Conservation (phyloP, 257 asterid genomes). For the Datura wrightii region DNA sequence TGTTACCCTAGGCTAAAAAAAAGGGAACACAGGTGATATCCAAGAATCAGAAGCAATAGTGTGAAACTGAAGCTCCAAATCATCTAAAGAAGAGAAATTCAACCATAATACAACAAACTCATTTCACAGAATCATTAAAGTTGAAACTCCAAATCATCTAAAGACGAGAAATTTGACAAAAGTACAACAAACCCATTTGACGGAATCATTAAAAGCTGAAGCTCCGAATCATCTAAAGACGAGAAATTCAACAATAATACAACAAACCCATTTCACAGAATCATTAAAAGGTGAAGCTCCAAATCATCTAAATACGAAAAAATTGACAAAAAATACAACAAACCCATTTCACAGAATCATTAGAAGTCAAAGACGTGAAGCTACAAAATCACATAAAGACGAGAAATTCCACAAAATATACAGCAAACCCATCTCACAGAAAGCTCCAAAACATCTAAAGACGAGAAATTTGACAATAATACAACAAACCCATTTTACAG, state of each 20-base stretch:
- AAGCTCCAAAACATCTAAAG: too few species aligned
- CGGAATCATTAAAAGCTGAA: background rate
- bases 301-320: background rate
- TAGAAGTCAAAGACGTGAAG: background rate
- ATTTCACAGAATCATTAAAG: background rate
- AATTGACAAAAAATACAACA: background rate
- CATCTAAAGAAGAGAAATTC: background rate
- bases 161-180: background rate
- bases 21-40: background rate
- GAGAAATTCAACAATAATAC: background rate
- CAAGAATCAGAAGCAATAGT: background rate
- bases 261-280: background rate
- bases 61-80: background rate
- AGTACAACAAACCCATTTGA: background rate
- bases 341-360: background rate
- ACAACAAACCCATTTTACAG: too few species aligned
- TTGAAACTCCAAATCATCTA: background rate
- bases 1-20: background rate
- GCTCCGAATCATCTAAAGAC: background rate
- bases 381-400: background rate
- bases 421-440: background rate
- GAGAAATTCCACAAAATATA: background rate
- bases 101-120: background rate
- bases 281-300: background rate
- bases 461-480: too few species aligned